A percentile compares a stretch with the other conserved stretches of the same genome.
phyloP scores from a whole-genome alignment of 306 rosid species.

The Astragalus membranaceus region DNA sequence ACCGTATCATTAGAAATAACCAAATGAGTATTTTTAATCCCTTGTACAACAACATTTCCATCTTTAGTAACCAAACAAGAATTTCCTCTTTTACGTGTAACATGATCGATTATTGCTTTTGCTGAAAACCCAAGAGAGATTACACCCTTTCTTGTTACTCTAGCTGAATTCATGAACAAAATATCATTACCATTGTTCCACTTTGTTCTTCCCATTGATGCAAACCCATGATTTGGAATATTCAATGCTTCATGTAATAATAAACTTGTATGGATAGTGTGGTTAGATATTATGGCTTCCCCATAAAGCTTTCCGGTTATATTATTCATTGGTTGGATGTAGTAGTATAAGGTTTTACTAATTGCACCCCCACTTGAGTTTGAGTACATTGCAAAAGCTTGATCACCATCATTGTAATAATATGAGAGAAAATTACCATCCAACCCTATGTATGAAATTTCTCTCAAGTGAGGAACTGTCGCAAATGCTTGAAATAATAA shows the following conservation, averaged over 20 bases:
- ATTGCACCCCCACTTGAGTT: constrained; percentile 23
- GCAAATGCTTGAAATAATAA: constrained; percentile 37
- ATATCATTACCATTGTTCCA: constrained; percentile 24
- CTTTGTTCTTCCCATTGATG: constrained; percentile 25
- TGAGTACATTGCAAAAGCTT: constrained; percentile 37
- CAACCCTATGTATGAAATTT: constrained; percentile 43
- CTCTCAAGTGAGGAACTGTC: constrained; percentile 35
- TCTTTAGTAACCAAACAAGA: constrained; percentile 36
- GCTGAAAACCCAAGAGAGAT: constrained; percentile 43
- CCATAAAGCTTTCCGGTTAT: constrained; percentile 38
- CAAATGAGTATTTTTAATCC: constrained; percentile 21
- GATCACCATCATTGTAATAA: constrained; percentile 22
- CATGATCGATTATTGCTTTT: background rate
- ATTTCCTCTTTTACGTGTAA: constrained; percentile 25
- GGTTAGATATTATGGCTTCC: constrained; percentile 9
- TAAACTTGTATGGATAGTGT: constrained; percentile 22
- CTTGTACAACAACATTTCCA: constrained; percentile 36
- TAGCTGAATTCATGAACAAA: constrained; percentile 33
- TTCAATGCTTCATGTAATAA: constrained; percentile 10
- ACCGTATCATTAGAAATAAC: constrained; percentile 24
- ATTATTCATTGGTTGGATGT: constrained; percentile 31
- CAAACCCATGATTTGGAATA: constrained; percentile 4
- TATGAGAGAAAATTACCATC: constrained; percentile 48
- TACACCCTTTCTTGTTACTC: constrained; percentile 25
- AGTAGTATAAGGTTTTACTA: constrained; percentile 11